Base-by-base conservation (phyloP, 208 protist species). In the Trypanosoma congolense region DNA sequence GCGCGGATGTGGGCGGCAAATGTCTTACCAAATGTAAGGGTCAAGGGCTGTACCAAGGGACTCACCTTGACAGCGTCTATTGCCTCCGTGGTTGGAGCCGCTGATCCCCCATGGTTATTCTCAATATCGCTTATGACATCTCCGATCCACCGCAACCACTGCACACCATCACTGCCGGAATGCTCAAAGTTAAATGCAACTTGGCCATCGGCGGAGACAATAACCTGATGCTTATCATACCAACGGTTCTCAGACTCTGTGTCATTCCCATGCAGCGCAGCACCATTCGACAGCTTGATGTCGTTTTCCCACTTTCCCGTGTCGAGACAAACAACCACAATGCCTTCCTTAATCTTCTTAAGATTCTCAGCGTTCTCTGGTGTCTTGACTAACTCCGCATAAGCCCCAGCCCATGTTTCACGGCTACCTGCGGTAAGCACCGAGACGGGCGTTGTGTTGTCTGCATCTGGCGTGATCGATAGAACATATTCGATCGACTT, bases 141-240 rank as follows among this genome's bases (percentile, higher is more conserved):
- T 19, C 73, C 67, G 40, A 96, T 77, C 81, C 84, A 93, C 40
- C 80, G 74, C 12, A 65, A 60, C 90, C 90, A 96, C 57, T 91
- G 80, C 49, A 82, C 67, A 26, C 80, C 69, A 40, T 92, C 81
- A 55, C 90, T 89, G 24, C 53, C 63, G 12, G 85, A 75, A 16
- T 86, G 47, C 70, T 96, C 90, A 52, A 91, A 93, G 70, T 94
- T 94, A 44, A 94, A 91, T 5, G 83, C 86, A 10, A 87, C 74
- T 22, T 82, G 75, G 26, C 90, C 84, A 42, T 90, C 82, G 21
- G 81, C 82, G 22, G 81, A 88, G 44, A 96, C 77, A 62, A 94
- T 90, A 38, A 94, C 47, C 71, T 96, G 89, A 51, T 96, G 83
- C 65, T 94, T 96, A 74, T 96, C 90, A 65, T 91, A 96, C 84